Conservation (phyloP, 176 grass and related monocot genomes). For the Cymbopogon citratus region DNA sequence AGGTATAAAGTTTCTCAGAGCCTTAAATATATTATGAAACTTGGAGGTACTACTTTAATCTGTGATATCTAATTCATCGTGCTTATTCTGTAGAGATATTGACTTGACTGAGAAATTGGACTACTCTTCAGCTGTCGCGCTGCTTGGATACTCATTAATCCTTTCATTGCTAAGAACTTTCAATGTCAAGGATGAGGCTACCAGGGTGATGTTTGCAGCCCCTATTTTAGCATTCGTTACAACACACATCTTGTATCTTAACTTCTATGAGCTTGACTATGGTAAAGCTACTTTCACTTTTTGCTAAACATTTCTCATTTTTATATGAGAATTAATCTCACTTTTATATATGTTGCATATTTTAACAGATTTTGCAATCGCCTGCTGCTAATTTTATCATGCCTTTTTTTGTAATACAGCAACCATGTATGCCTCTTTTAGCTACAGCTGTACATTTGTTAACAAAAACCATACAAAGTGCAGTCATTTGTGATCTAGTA, state of each 20-base stretch:
- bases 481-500: neutral
- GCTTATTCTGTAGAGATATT: constrained; percentile 64
- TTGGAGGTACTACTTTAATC: neutral
- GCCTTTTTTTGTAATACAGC: neutral
- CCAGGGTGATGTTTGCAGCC: constrained; percentile 87
- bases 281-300: constrained; percentile 45
- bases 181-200: constrained; percentile 88
- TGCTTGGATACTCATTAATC: constrained; percentile 85
- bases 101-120: constrained; percentile 94
- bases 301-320: constrained; percentile 1
- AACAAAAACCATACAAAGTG: neutral
- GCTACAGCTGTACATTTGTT: neutral
- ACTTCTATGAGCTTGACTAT: constrained; percentile 87
- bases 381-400: constrained; percentile 9
- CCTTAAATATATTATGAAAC: neutral
- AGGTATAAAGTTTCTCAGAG: constrained; percentile 45
- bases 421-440: neutral
- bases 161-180: constrained; percentile 76
- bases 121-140: constrained; percentile 83
- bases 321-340: neutral
- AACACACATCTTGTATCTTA: constrained; percentile 93
- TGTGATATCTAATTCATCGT: constrained; percentile 1
- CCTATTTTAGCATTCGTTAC: constrained; percentile 96
- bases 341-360: neutral
- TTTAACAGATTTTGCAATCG: neutral